A percentile compares a stretch with the other conserved stretches of the same genome.
These are phyloP conservation scores for Fomitopsis palustris DNA, from an alignment of 1,284 basidiomycete species.

Conservation along the genomic window DNA sequence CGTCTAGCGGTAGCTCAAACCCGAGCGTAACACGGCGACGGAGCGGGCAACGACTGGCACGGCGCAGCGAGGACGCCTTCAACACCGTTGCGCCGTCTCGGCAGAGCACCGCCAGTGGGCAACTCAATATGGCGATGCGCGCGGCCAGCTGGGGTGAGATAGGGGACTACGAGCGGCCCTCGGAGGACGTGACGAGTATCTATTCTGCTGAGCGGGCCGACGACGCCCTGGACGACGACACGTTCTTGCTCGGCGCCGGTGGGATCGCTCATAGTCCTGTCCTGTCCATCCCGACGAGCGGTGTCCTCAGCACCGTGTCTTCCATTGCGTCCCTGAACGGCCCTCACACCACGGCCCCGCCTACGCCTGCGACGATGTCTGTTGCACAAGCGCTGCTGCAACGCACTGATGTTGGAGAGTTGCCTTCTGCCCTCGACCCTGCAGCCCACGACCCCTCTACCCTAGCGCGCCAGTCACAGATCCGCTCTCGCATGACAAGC, in stretches of 20 bases:
- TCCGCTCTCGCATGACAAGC: constrained; percentile 33
- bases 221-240: constrained; percentile 41
- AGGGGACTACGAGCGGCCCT: constrained; percentile 34
- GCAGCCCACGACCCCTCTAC: constrained; percentile 21
- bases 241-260: constrained; percentile 49
- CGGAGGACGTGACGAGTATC: constrained; percentile 49
- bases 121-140: constrained; percentile 41
- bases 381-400: constrained; percentile 24
- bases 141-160: constrained; percentile 64
- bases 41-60: constrained; percentile 5
- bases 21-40: neutral
- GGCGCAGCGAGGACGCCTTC: constrained; percentile 33
- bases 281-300: constrained; percentile 35
- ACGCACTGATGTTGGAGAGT: constrained; percentile 18
- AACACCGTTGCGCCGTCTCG: constrained; percentile 22
- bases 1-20: constrained; percentile 11
- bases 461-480: constrained; percentile 11
- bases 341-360: neutral
- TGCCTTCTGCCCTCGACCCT: constrained; percentile 22
- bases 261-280: constrained; percentile 42
- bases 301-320: constrained; percentile 28
- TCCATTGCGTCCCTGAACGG: constrained; percentile 23
- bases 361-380: constrained; percentile 13
- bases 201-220: constrained; percentile 44
- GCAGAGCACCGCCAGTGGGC: constrained; percentile 28